phyloP scores from a whole-genome alignment of 2,329 filamentous ascomycete genomes.

The Lanzia echinophila region DNA sequence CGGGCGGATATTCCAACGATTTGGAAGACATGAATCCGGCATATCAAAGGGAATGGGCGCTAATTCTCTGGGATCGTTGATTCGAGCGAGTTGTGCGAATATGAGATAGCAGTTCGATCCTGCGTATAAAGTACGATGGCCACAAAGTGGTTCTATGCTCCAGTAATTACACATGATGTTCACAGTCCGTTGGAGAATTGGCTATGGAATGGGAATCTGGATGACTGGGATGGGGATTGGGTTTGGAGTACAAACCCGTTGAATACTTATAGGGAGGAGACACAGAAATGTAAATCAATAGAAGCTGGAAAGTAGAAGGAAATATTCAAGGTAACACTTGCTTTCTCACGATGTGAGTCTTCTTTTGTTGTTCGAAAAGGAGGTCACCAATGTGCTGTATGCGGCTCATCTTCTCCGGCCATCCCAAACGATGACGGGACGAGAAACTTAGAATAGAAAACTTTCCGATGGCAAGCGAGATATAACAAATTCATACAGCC shows the following conservation, averaged over 20 bases:
- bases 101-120: slow-evolving; percentile 27
- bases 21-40: slow-evolving; percentile 22
- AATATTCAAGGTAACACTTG: not conserved
- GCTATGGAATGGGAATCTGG: not conserved
- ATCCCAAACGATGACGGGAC: slow-evolving; percentile 1
- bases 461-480: slow-evolving; percentile 5
- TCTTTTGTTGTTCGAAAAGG: slow-evolving; percentile 6
- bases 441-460: not conserved
- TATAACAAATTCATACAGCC: not conserved
- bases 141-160: slow-evolving; percentile 23
- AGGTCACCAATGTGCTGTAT: slow-evolving; percentile 7
- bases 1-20: slow-evolving; percentile 18
- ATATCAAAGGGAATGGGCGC: slow-evolving; percentile 24
- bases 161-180: slow-evolving; percentile 28
- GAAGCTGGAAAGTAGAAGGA: not conserved
- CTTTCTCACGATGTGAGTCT: slow-evolving; percentile 4
- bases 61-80: slow-evolving; percentile 24
- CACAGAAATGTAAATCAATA: not conserved
- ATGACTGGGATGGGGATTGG: not conserved
- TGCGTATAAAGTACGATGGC: slow-evolving; percentile 25
- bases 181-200: not conserved
- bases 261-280: slow-evolving; percentile 3
- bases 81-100: slow-evolving; percentile 28
- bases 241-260: not conserved
- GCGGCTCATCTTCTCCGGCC: slow-evolving; percentile 4